Evolutionary conservation across 345 rosid genomes (phyloP).

Genomic region (Conringia planisiliqua): DNA sequence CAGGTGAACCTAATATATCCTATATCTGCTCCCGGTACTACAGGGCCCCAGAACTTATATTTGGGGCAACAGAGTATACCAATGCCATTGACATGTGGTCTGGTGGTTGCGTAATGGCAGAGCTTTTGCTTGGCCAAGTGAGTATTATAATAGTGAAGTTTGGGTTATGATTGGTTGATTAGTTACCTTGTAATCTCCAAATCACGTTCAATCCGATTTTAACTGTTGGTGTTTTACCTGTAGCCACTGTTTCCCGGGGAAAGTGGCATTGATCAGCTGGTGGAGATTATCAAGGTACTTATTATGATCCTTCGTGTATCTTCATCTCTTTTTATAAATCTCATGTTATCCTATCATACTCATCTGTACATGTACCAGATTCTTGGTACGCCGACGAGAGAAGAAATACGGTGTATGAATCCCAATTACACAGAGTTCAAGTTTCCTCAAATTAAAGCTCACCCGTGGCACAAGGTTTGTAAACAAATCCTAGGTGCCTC

Average conservation of each 20-base stretch:
- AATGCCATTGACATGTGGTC: constrained; percentile 99
- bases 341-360: background rate
- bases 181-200: background rate
- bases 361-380: constrained; percentile 43
- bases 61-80: constrained; percentile 94
- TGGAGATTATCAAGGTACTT: constrained; percentile 91
- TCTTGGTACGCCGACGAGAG: constrained; percentile 94
- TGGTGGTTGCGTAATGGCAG: constrained; percentile 92
- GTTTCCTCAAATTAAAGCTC: constrained; percentile 99
- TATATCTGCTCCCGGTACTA: constrained; percentile 97
- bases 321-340: background rate
- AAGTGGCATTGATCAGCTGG: constrained; percentile 95
- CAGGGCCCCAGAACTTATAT: constrained; percentile 99
- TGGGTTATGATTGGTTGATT: background rate
- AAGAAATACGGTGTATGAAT: constrained; percentile 99
- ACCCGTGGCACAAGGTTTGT: constrained; percentile 91
- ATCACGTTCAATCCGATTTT: background rate
- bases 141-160: constrained; percentile 30
- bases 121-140: constrained; percentile 91
- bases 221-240: constrained; percentile 25
- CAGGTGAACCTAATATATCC: constrained; percentile 97
- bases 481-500: background rate
- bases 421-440: constrained; percentile 93
- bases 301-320: background rate
- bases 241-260: constrained; percentile 98